Evolutionary conservation across 2,329 filamentous ascomycete genomes (phyloP).

Genomic region (Atkinsonella hypoxylon): DNA sequence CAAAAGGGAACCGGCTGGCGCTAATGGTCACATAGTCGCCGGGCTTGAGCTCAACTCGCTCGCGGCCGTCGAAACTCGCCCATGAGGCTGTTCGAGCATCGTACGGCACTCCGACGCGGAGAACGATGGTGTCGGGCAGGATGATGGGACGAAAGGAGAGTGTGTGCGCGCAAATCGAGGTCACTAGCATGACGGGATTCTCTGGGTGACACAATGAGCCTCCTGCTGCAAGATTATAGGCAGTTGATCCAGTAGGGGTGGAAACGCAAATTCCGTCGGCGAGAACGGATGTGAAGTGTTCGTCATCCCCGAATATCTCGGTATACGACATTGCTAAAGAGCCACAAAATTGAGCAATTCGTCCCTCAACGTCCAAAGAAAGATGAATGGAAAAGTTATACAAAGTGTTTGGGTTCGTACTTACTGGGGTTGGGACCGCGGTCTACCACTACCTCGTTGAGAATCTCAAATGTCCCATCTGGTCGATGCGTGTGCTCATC

Average conservation of each 20-base stretch:
- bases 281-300: slow-evolving; percentile 87
- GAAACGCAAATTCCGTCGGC: slow-evolving; percentile 91
- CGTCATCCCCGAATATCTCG: slow-evolving; percentile 88
- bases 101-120: slow-evolving; percentile 89
- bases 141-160: slow-evolving; percentile 95
- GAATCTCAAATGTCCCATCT: slow-evolving; percentile 74
- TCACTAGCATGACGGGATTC: slow-evolving; percentile 90
- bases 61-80: slow-evolving; percentile 95
- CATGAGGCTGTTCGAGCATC: slow-evolving; percentile 80
- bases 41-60: slow-evolving; percentile 66
- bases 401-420: slow-evolving; percentile 17
- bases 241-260: slow-evolving; percentile 87
- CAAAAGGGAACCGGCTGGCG: slow-evolving; percentile 70
- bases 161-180: slow-evolving; percentile 89
- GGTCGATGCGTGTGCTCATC: slow-evolving; percentile 77
- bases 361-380: too few species aligned
- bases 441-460: slow-evolving; percentile 96
- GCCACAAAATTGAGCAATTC: background rate
- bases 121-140: slow-evolving; percentile 86
- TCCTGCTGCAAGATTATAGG: slow-evolving; percentile 92
- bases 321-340: slow-evolving; percentile 71
- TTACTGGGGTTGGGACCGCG: slow-evolving; percentile 83
- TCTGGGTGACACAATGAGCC: slow-evolving; percentile 91
- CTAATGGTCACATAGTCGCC: slow-evolving; percentile 81
- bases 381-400: too few species aligned